Evolutionary conservation across 2,329 filamentous ascomycete genomes (phyloP).

Genomic region (Simplicillium sp.): DNA sequence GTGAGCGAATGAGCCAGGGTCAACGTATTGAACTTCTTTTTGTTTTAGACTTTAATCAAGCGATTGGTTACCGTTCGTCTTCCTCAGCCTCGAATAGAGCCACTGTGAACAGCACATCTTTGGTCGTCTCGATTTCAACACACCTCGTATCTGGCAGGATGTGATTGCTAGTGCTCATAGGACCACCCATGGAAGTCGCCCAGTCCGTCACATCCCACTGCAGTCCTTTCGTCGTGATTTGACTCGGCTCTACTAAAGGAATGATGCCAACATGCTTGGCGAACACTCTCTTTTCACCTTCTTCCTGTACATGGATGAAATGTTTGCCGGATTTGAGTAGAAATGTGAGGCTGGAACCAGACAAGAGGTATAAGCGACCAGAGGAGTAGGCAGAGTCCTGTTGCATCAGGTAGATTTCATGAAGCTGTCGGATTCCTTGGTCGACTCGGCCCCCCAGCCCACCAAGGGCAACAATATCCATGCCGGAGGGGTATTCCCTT

Average conservation of each 20-base stretch:
- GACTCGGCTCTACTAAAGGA: conserved; percentile 67
- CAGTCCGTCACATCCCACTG: conserved; percentile 87
- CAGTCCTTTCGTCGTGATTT: conserved; percentile 71
- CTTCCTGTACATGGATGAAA: conserved; percentile 52
- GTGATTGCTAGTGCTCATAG: conserved; percentile 74
- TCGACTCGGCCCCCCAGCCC: conserved; percentile 86
- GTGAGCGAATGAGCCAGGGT: too few relatives aligned
- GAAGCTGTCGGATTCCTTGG: conserved; percentile 81
- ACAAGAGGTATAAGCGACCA: conserved; percentile 67
- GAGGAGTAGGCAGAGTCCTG: conserved; percentile 33
- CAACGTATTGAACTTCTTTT: conserved; percentile 5
- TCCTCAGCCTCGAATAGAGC: conserved; percentile 38
- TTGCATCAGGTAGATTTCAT: conserved; percentile 67
- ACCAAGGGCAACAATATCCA: conserved; percentile 71
- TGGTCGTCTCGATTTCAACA: conserved; percentile 53
- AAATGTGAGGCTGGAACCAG: conserved; percentile 73
- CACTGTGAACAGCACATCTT: conserved; percentile 65
- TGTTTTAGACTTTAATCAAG: neutral
- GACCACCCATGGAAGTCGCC: conserved; percentile 65
- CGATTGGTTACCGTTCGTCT: conserved; percentile 15
- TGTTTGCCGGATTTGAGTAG: conserved; percentile 64
- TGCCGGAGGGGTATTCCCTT: conserved; percentile 16
- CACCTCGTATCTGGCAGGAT: conserved; percentile 48
- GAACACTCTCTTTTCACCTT: conserved; percentile 43
- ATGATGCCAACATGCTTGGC: conserved; percentile 79